These are phyloP conservation scores for Tricholoma saponaceum DNA, from an alignment of 768 basidiomycete species.

Conservation along the genomic window DNA sequence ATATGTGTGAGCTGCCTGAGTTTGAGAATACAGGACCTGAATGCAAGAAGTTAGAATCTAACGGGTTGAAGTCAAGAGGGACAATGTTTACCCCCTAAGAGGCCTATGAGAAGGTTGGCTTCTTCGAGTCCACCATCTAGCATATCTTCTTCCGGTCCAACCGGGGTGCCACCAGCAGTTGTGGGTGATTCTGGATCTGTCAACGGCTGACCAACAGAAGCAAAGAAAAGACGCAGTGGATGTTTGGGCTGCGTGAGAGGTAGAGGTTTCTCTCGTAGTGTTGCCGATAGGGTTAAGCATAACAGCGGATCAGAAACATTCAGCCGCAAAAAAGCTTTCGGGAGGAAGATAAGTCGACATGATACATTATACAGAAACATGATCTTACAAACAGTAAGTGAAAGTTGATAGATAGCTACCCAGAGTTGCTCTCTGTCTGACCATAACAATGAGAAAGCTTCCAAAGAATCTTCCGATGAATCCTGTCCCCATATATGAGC, in stretches of 20 bases:
- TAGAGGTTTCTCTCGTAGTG: constrained; percentile 76
- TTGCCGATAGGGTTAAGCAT: constrained; percentile 81
- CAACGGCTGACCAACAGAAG: constrained; percentile 32
- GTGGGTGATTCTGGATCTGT: constrained; percentile 31
- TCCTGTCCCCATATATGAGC: constrained; percentile 75
- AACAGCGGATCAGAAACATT: constrained; percentile 70
- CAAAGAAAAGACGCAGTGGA: constrained; percentile 38
- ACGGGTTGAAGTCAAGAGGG: background rate
- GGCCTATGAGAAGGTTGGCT: constrained; percentile 47
- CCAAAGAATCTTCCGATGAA: constrained; percentile 37
- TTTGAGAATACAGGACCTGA: constrained; percentile 45
- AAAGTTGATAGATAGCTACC: constrained; percentile 78
- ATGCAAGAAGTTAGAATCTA: background rate
- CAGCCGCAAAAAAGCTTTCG: constrained; percentile 69
- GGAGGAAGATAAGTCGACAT: constrained; percentile 5
- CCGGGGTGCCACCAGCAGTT: constrained; percentile 21
- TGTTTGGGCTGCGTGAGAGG: constrained; percentile 37
- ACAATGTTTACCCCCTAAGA: constrained; percentile 49
- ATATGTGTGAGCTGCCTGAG: constrained; percentile 25
- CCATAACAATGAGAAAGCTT: constrained; percentile 66
- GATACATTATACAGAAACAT: background rate
- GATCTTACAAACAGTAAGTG: constrained; percentile 73
- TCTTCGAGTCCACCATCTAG: constrained; percentile 55
- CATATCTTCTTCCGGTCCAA: constrained; percentile 32
- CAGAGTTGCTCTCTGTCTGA: constrained; percentile 56